phyloP scores from a whole-genome alignment of 306 rosid species.

The Vigna radiata region DNA sequence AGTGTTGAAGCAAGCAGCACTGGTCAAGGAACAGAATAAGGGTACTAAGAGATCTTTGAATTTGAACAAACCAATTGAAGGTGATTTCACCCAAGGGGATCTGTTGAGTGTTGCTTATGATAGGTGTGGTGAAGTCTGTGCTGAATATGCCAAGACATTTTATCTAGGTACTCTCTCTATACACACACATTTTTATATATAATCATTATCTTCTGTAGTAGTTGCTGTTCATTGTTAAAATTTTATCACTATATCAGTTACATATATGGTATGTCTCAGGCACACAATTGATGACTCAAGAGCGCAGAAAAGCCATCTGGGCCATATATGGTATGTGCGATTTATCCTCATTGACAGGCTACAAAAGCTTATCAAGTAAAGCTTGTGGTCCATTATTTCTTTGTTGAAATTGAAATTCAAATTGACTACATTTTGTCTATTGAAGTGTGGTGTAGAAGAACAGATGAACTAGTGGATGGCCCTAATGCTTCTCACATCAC shows the following conservation, averaged over 20 bases:
- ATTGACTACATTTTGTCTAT: conserved; percentile 24
- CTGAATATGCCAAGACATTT: conserved; percentile 97
- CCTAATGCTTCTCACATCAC: conserved; percentile 97
- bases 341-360: not conserved
- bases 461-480: conserved; percentile 95
- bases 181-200: too few species aligned
- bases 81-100: conserved; percentile 60
- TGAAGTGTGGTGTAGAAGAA: conserved; percentile 98
- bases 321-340: conserved; percentile 81
- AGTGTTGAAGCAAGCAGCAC: conserved; percentile 88
- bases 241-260: not conserved
- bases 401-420: not conserved
- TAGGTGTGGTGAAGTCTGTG: conserved; percentile 92
- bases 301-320: conserved; percentile 88
- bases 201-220: not conserved
- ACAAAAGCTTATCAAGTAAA: not conserved
- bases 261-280: conserved; percentile 59
- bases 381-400: conserved; percentile 19
- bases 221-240: not conserved
- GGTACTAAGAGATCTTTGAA: conserved; percentile 41
- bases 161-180: conserved; percentile 62
- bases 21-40: conserved; percentile 58
- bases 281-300: conserved; percentile 90
- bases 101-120: conserved; percentile 76
- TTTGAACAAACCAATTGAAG: conserved; percentile 48